Evolutionary conservation across 2,329 filamentous ascomycete species (phyloP), one percentile per base, ranked within the genome.

Genomic region (Esteya vermicola): DNA sequence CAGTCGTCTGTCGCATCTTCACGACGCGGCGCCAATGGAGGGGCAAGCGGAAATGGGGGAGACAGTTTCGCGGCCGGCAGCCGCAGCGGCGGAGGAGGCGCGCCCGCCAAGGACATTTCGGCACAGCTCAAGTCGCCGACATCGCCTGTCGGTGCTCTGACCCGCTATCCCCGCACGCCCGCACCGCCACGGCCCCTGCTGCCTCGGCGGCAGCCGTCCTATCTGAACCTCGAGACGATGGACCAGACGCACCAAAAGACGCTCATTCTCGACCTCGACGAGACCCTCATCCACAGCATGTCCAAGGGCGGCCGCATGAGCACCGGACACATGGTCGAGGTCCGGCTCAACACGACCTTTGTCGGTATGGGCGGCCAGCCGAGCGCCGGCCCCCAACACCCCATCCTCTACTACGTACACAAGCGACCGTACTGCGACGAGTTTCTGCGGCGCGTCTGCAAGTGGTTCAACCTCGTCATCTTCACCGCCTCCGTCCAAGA

Each of bases 401-500:
- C 91, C 1, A 96, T 98, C 49, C 63, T 98, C 45, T 98, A 98
- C 65, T 98, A 95, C 66, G 91, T 98, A 38, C 91, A 98, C 64
- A 96, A 98, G 62, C 80, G 91, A 47, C 91, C 91, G 27, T 81
- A 91, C 56, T 98, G 91, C 58, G 91, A 98, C 59, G 89, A 96
- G 51, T 98, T 98, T 55, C 62, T 98, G 54, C 81, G 88, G 53
- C 85, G 82, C 64, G 78, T 95, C 35, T 86, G 79, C 67, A 94
- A 94, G 64, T 98, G 91, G 91, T 98, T 93, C 63, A 96, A 95
- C 56, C 67, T 98, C 14, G 85, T 98, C 38, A 71, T 96, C 35
- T 98, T 98, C 59, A 98, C 91, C 9, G 91, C 91, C 3, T 94
- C 86, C 18, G 91, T 98, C 28, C 91, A 98, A 58, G 91, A 98